These are phyloP conservation scores for Penicillium sp. DNA, from an alignment of 2,329 filamentous ascomycete genomes.

Conservation along the genomic window DNA sequence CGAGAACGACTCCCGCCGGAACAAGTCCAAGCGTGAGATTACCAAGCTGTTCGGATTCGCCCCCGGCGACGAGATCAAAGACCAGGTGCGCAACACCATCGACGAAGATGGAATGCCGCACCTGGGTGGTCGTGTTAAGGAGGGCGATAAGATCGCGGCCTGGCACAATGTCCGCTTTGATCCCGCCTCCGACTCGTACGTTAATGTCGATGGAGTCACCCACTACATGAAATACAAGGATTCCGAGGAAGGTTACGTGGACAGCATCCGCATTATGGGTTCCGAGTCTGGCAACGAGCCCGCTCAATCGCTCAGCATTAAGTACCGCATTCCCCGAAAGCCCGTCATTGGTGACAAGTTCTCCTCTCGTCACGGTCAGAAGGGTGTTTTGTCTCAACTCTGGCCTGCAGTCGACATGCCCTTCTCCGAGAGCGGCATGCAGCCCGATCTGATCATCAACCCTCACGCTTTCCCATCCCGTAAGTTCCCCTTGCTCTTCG, in stretches of 20 bases:
- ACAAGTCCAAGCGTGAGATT: constrained; percentile 64
- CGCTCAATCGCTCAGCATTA: constrained; percentile 84
- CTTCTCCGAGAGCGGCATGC: constrained; percentile 93
- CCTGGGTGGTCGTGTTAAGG: constrained; percentile 71
- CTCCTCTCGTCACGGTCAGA: constrained; percentile 96
- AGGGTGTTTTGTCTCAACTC: constrained; percentile 93
- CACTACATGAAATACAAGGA: constrained; percentile 96
- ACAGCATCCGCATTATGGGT: constrained; percentile 88
- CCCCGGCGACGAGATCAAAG: constrained; percentile 68
- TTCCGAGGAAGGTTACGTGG: constrained; percentile 78
- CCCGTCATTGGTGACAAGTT: constrained; percentile 98
- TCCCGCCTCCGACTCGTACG: constrained; percentile 64
- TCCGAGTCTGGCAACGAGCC: constrained; percentile 79
- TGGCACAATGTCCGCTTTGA: constrained; percentile 86
- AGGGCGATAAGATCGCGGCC: constrained; percentile 82
- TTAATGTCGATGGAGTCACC: constrained; percentile 82
- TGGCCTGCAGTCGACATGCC: constrained; percentile 95
- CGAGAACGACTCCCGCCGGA: constrained; percentile 67
- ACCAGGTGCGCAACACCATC: constrained; percentile 67
- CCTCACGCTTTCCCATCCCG: constrained; percentile 98
- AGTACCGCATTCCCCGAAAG: constrained; percentile 83
- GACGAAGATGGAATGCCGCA: constrained; percentile 85
- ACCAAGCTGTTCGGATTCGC: constrained; percentile 89
- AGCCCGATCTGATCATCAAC: constrained; percentile 98
- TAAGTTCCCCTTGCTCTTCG: constrained; percentile 21